phyloP scores from a whole-genome alignment of 2,329 filamentous ascomycete genomes.

The Scedosporium minutisporum region DNA sequence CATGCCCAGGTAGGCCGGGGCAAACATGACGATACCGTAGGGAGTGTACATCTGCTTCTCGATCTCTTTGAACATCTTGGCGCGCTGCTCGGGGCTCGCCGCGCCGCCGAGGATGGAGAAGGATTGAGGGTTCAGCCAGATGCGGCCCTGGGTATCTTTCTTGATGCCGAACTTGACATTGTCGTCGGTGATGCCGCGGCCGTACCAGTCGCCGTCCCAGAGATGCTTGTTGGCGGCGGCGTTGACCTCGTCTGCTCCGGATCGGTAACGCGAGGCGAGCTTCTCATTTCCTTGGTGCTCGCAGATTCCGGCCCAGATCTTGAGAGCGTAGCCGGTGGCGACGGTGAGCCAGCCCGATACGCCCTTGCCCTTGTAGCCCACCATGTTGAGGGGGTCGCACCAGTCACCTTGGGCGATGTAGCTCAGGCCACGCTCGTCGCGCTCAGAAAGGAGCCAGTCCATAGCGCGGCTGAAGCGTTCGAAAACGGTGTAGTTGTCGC shows the following conservation, averaged over 20 bases:
- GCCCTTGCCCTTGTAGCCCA: constrained; percentile 46
- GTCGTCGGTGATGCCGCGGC: constrained; percentile 48
- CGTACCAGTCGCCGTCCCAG: constrained; percentile 48
- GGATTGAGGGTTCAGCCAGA: constrained; percentile 49
- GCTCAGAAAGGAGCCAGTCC: constrained; percentile 42
- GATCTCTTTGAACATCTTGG: constrained; percentile 35
- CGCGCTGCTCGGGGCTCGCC: constrained; percentile 29
- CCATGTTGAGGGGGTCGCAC: constrained; percentile 55
- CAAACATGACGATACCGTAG: constrained; percentile 47
- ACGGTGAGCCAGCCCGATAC: constrained; percentile 50
- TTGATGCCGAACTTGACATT: constrained; percentile 40
- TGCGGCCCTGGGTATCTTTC: constrained; percentile 40
- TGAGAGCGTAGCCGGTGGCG: constrained; percentile 42
- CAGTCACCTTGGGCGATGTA: constrained; percentile 51
- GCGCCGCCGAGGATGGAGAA: constrained; percentile 46
- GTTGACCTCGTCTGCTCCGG: constrained; percentile 36
- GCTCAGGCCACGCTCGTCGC: constrained; percentile 43
- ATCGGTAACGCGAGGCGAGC: constrained; percentile 33
- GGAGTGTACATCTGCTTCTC: constrained; percentile 42
- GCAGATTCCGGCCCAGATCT: constrained; percentile 44
- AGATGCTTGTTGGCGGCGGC: constrained; percentile 39
- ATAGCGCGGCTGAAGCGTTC: constrained; percentile 46
- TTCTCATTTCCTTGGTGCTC: constrained; percentile 29
- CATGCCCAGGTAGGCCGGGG: constrained; percentile 43
- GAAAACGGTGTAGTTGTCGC: constrained; percentile 39